Base-by-base conservation (phyloP, 441 rosid species). In the Bruguiera hainesii region DNA sequence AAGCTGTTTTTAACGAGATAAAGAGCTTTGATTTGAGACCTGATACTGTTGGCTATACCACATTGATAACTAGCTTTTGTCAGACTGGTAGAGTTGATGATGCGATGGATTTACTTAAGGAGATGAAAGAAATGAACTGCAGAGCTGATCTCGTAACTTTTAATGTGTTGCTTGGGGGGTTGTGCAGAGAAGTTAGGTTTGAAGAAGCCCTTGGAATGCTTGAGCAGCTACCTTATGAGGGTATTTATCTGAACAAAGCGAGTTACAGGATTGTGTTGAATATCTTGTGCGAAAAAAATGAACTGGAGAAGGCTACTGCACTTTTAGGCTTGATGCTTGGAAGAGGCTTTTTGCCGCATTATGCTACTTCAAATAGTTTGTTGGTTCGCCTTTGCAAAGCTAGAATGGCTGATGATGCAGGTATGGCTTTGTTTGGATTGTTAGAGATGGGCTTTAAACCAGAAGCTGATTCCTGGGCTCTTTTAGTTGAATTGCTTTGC, bases 241-340 rank as follows among this genome's bases (percentile, higher is more conserved):
- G 95, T 62, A 82, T 81, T 74, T 80, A 65, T 81, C 79, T 86
- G 61, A 87, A 91, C 75, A 88, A 87, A 77, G 89, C 79, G 49
- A 94, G 93, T 71, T 94, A 88, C 73, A 82, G 98, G 73, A 90
- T 90, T 64, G 82, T 89, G 30, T 67, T 93, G 76, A 93, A 90
- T 67, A 75, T 76, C 33, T 76, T 89, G 67, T 83, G 83, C 63
- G 82, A 82, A 30, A 79, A 76, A 21, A 85, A 81, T 59, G 84
- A 89, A 67, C 67, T 94, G 57, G 83, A 72, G 66, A 87, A 85
- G 82, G 91, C 93, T 7, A 64, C 74, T 1, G 64, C 71, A 50
- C 75, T 91, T 71, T 63, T 91, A 71, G 64, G 70, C 70, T 71
- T 83, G 85, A 91, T 88, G 96, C 80, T 87, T 1, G 28, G 65